A percentile compares a stretch with the other conserved stretches of the same genome.
Evolutionary conservation across 2,329 filamentous ascomycete species (phyloP).

Genomic region (Drechslera avenae): DNA sequence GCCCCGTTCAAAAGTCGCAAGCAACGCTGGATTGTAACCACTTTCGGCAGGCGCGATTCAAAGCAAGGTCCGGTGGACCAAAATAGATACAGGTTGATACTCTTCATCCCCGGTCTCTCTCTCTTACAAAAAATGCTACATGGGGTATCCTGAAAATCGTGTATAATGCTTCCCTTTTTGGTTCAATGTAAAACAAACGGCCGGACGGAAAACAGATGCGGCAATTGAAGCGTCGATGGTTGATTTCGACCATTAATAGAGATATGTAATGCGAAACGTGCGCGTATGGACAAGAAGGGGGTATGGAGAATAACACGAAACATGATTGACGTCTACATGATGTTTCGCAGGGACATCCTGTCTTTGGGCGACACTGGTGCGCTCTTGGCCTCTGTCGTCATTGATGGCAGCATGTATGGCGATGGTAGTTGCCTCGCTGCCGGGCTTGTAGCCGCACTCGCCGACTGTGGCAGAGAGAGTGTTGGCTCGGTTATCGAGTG

Average conservation of each 20-base stretch:
- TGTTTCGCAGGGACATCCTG: slow-evolving; percentile 43
- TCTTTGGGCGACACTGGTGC: slow-evolving; percentile 43
- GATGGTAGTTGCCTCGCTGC: slow-evolving; percentile 39
- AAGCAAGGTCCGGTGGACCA: neutral
- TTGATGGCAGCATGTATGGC: slow-evolving; percentile 30
- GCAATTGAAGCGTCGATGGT: slow-evolving; percentile 19
- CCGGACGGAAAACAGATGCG: slow-evolving; percentile 8
- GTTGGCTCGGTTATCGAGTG: slow-evolving; percentile 41
- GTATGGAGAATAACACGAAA: slow-evolving; percentile 29
- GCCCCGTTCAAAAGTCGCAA: neutral
- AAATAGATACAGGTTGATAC: slow-evolving; percentile 8
- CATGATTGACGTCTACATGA: slow-evolving; percentile 38
- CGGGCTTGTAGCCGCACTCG: slow-evolving; percentile 32
- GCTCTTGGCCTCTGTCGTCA: slow-evolving; percentile 31
- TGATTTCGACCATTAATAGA: slow-evolving; percentile 24
- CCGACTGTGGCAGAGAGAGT: slow-evolving; percentile 32
- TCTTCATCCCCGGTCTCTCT: neutral
- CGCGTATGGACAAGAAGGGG: slow-evolving; percentile 28
- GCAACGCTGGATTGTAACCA: slow-evolving; percentile 11
- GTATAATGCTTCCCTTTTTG: slow-evolving; percentile 16
- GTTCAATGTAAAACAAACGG: slow-evolving; percentile 13
- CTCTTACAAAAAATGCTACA: slow-evolving; percentile 17
- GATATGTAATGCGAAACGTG: slow-evolving; percentile 17
- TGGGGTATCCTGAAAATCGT: slow-evolving; percentile 23
- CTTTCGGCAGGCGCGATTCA: slow-evolving; percentile 9